Evolutionary conservation across 2,329 filamentous ascomycete species (phyloP).

Genomic region (Scedosporium dehoogii): DNA sequence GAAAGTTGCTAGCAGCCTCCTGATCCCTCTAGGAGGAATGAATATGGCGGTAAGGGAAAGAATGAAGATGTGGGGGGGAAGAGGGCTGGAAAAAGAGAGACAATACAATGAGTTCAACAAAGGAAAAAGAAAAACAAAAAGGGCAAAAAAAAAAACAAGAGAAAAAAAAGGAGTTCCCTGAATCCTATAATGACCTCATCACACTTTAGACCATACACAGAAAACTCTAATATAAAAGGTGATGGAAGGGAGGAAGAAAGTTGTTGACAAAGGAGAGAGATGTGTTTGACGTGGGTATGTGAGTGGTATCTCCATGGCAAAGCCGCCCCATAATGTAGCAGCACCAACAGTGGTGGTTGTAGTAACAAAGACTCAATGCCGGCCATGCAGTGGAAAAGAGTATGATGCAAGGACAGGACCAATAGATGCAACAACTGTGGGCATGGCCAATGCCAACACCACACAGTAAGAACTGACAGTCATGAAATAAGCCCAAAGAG

Average conservation of each 20-base stretch:
- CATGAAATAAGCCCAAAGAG: background rate
- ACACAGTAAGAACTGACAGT: background rate
- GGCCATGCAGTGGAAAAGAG: background rate
- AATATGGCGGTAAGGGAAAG: background rate
- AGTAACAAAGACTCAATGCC: background rate
- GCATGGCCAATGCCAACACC: background rate
- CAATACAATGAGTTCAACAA: background rate
- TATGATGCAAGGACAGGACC: background rate
- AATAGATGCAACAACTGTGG: background rate
- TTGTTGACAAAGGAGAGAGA: background rate
- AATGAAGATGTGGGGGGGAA: constrained; percentile 3
- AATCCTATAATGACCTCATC: background rate
- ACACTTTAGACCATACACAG: background rate
- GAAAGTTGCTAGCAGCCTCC: no score
- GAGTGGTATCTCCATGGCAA: background rate
- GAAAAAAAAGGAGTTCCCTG: background rate
- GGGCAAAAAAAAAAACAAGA: background rate
- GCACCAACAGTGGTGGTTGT: no score
- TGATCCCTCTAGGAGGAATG: background rate
- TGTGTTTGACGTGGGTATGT: background rate
- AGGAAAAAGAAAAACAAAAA: background rate
- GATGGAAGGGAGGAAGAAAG: background rate
- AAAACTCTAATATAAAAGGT: constrained; percentile 2
- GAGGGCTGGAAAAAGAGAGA: background rate
- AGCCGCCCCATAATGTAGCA: background rate